Evolutionary conservation across 148 eudicot species (phyloP).

Genomic region (Cornus kousa): DNA sequence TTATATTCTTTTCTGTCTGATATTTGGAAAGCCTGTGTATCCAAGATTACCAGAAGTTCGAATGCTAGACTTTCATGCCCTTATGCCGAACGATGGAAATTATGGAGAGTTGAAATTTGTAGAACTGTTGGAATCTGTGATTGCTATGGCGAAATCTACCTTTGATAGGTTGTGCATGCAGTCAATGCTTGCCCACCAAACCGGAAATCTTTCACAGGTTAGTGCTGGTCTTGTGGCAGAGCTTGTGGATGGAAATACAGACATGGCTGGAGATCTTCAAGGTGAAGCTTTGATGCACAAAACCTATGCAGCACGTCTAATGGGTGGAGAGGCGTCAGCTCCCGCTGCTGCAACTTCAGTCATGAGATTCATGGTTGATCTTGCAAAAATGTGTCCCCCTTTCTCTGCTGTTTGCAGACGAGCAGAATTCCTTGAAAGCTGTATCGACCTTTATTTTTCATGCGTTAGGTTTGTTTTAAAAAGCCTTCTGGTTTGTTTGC

Average conservation of each 20-base stretch:
- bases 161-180: conserved; percentile 83
- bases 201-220: conserved; percentile 82
- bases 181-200: conserved; percentile 75
- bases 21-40: conserved; percentile 94
- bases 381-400: conserved; percentile 87
- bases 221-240: conserved; percentile 85
- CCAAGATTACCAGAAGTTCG: conserved; percentile 99
- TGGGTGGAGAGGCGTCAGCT: conserved; percentile 99
- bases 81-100: conserved; percentile 88
- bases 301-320: conserved; percentile 95
- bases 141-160: conserved; percentile 91
- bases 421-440: conserved; percentile 86
- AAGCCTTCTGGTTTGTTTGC: not conserved
- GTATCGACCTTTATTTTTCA: conserved; percentile 90
- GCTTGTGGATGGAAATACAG: conserved; percentile 72
- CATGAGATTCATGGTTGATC: conserved; percentile 95
- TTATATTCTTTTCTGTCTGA: conserved; percentile 91
- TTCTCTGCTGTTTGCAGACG: conserved; percentile 90
- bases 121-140: conserved; percentile 84
- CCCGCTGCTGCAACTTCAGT: conserved; percentile 98
- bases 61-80: conserved; percentile 93
- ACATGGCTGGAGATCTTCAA: conserved; percentile 96
- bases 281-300: conserved; percentile 98
- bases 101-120: conserved; percentile 69
- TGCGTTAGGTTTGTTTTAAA: conserved; percentile 69